Conservation (phyloP, 805 yeast genomes). For the Saccharomycodes ludwigii region DNA sequence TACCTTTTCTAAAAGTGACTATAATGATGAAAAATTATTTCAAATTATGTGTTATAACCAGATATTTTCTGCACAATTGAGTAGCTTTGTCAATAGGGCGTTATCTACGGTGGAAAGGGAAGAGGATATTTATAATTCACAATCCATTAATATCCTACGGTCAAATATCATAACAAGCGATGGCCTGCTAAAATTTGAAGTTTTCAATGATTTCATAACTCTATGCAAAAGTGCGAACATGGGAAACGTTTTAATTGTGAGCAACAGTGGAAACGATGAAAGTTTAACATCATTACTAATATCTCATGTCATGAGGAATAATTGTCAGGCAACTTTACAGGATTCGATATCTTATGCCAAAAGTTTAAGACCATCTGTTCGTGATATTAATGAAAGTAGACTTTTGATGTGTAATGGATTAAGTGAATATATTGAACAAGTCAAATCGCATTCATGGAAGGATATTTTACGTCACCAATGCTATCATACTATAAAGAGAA, state of each 20-base stretch:
- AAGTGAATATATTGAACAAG: conserved; percentile 5
- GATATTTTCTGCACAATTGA: conserved; percentile 5
- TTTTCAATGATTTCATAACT: conserved; percentile 19
- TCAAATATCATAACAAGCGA: conserved; percentile 10
- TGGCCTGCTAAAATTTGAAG: conserved; percentile 13
- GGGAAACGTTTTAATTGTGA: conserved; percentile 13
- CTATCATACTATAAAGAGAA: too few species aligned
- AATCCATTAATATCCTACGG: conserved; percentile 5
- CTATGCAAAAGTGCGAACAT: conserved; percentile 12
- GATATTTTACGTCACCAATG: too few species aligned
- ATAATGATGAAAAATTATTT: conserved; percentile 14
- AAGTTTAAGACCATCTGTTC: conserved; percentile 15
- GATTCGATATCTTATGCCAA: conserved; percentile 21
- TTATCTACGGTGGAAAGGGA: conserved; percentile 2
- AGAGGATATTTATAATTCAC: conserved; percentile 4
- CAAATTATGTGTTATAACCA: conserved; percentile 5
- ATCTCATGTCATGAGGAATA: conserved; percentile 16
- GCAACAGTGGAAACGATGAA: conserved; percentile 17
- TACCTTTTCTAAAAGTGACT: conserved; percentile 17
- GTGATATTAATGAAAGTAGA: conserved; percentile 8
- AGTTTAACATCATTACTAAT: conserved; percentile 15
- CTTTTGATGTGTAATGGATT: conserved; percentile 5
- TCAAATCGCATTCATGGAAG: conserved; percentile 6
- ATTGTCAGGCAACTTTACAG: conserved; percentile 11
- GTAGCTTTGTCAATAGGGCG: conserved; percentile 3